Evolutionary conservation across 345 rosid species (phyloP).

Genomic region (Populus simonii): DNA sequence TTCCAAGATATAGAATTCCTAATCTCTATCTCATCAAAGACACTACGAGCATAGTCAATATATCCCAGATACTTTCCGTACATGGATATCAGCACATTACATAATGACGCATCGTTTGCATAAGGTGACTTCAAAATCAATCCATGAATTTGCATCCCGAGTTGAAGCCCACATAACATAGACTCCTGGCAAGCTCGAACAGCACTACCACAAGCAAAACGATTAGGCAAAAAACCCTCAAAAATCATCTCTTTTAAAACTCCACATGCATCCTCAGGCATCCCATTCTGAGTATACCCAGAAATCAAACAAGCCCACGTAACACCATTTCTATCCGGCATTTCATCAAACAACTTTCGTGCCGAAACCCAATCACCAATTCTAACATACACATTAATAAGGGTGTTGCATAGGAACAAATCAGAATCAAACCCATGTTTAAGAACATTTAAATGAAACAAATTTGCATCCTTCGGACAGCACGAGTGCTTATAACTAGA

Average conservation of each 20-base stretch:
- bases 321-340: slow-evolving; percentile 64
- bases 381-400: slow-evolving; percentile 48
- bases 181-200: slow-evolving; percentile 69
- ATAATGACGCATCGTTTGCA: slow-evolving; percentile 51
- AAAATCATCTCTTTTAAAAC: slow-evolving; percentile 53
- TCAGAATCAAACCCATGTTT: slow-evolving; percentile 52
- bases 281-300: slow-evolving; percentile 55
- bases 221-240: slow-evolving; percentile 49
- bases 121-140: slow-evolving; percentile 48
- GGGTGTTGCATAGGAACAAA: slow-evolving; percentile 63
- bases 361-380: slow-evolving; percentile 49
- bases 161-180: slow-evolving; percentile 35
- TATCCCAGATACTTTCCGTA: slow-evolving; percentile 53
- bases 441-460: slow-evolving; percentile 43
- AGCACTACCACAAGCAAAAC: slow-evolving; percentile 63
- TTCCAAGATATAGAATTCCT: slow-evolving; percentile 72
- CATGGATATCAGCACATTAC: slow-evolving; percentile 73
- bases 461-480: slow-evolving; percentile 38
- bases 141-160: slow-evolving; percentile 81
- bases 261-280: slow-evolving; percentile 46
- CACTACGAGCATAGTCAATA: slow-evolving; percentile 41
- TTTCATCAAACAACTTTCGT: slow-evolving; percentile 64
- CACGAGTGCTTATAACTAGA: slow-evolving; percentile 27
- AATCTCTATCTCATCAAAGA: slow-evolving; percentile 58
- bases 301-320: slow-evolving; percentile 85